Evolutionary conservation across 805 yeast genomes (phyloP).

Genomic region (Yamadazyma takamatsuzukensis): DNA sequence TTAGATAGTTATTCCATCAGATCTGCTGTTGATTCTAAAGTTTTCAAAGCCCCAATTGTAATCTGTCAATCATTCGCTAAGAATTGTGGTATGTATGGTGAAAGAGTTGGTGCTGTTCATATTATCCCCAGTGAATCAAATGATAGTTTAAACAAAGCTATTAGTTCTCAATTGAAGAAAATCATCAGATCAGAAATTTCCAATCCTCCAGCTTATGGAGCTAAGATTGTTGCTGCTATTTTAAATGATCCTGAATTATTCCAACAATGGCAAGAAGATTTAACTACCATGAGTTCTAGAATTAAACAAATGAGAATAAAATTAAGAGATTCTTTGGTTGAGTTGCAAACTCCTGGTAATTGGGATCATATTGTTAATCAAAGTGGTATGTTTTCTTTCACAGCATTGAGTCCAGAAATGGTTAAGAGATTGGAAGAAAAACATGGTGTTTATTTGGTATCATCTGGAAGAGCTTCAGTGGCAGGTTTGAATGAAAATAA

Average conservation of each 20-base stretch:
- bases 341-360: conserved; percentile 74
- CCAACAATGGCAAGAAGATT: conserved; percentile 79
- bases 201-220: conserved; percentile 94
- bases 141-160: conserved; percentile 48
- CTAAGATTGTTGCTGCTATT: conserved; percentile 79
- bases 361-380: conserved; percentile 92
- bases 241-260: conserved; percentile 64
- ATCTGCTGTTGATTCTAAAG: conserved; percentile 46
- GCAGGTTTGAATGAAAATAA: conserved; percentile 87
- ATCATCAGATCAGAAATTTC: conserved; percentile 83
- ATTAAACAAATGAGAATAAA: conserved; percentile 74
- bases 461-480: conserved; percentile 86
- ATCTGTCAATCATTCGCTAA: conserved; percentile 96
- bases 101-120: conserved; percentile 93
- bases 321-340: conserved; percentile 57
- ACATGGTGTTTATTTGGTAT: conserved; percentile 78
- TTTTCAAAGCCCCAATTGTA: conserved; percentile 33
- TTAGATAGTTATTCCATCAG: conserved; percentile 83
- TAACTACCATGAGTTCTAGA: conserved; percentile 82
- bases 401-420: conserved; percentile 78
- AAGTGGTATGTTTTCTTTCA: conserved; percentile 95
- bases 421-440: conserved; percentile 70
- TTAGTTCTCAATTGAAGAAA: conserved; percentile 71
- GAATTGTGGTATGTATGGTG: conserved; percentile 96
- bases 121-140: conserved; percentile 48